A percentile compares a stretch with the other conserved stretches of the same genome.
These are phyloP conservation scores for Dipteronia dyeriana DNA, from an alignment of 345 rosid species.

Conservation along the genomic window DNA sequence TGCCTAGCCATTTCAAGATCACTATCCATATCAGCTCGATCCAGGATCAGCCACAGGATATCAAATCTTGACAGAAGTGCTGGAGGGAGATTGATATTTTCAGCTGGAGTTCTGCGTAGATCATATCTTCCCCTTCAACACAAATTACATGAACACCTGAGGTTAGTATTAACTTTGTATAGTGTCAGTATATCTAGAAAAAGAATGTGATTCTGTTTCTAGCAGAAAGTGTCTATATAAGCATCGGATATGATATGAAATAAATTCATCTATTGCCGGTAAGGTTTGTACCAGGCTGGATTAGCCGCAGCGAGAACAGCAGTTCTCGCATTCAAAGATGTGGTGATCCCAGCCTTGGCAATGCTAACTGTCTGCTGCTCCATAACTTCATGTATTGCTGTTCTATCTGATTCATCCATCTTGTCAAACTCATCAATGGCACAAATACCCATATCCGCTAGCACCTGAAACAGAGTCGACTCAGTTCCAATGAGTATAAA, in stretches of 20 bases:
- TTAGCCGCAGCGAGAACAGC: slow-evolving; percentile 98
- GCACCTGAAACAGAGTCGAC: slow-evolving; percentile 57
- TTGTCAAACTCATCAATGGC: slow-evolving; percentile 99
- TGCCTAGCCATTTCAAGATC: slow-evolving; percentile 98
- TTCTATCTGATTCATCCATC: slow-evolving; percentile 99
- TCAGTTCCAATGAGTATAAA: slow-evolving; percentile 17
- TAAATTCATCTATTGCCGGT: slow-evolving; percentile 7
- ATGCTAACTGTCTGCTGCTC: slow-evolving; percentile 99
- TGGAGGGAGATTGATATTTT: slow-evolving; percentile 95
- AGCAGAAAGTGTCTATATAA: not conserved
- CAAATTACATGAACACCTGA: slow-evolving; percentile 16
- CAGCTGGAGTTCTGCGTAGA: slow-evolving; percentile 92
- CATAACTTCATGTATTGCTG: slow-evolving; percentile 98
- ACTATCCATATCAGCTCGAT: slow-evolving; percentile 94
- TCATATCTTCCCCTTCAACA: slow-evolving; percentile 92
- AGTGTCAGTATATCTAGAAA: slow-evolving; percentile 5
- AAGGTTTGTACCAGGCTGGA: slow-evolving; percentile 84
- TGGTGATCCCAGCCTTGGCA: slow-evolving; percentile 98
- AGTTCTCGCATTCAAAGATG: slow-evolving; percentile 95
- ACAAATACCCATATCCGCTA: slow-evolving; percentile 99
- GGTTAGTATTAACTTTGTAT: slow-evolving; percentile 14
- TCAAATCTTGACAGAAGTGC: slow-evolving; percentile 96
- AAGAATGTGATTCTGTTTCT: not conserved
- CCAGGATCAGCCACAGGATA: slow-evolving; percentile 93
- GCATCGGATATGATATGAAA: not conserved